Evolutionary conservation across 176 grass and related monocot species (phyloP), one percentile per base, ranked within the genome.

Genomic region (Carex cristatella): DNA sequence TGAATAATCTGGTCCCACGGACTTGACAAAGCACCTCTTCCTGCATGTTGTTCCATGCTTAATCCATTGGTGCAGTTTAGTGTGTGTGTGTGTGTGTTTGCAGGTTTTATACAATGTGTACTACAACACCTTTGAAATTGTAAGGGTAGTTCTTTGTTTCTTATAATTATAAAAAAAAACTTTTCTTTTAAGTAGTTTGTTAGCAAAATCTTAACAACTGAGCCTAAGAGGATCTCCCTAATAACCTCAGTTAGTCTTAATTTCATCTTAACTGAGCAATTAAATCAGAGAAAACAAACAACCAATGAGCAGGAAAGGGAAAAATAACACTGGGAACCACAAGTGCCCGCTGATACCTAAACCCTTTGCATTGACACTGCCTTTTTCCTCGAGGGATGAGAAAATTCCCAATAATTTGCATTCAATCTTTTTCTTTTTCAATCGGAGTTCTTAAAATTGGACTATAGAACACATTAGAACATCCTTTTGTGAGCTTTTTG

Each of bases 21-120:
- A 93, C 85, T 93, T 98, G 86, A n/a, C 87, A 85, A 63, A 97
- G 77, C 83, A 97, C 78, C 70, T 83, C 85, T 84, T 91, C 94
- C 92, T 97, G 89, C 75, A 84, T 71, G 57, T 53, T 27, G 32
- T 77, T 78, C 16, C 6, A 57, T 56, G 51, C 51, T 56, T 78
- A 78, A 78, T 35, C 30, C 23, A 57, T 35, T 6, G 51, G 12
- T 78, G 13, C 74, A 33, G 28, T 33, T 57, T 33, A 57, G 4
- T 56, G 48, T 8, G 4, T 54, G 48, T 18, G 9, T 31, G 11
- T 16, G 5, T 32, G 27, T 56, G 28, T 33, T 32, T 32, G 5
- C 49, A 32, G 11, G 4, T 15, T 14, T 16, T 31, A 77, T 56
- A 77, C 12, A 77, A 33, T 54, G 4, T 56, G 73, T 33, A 18